These are phyloP conservation scores for Crithidia fasciculata DNA, from an alignment of 208 protist species.

Conservation along the genomic window DNA sequence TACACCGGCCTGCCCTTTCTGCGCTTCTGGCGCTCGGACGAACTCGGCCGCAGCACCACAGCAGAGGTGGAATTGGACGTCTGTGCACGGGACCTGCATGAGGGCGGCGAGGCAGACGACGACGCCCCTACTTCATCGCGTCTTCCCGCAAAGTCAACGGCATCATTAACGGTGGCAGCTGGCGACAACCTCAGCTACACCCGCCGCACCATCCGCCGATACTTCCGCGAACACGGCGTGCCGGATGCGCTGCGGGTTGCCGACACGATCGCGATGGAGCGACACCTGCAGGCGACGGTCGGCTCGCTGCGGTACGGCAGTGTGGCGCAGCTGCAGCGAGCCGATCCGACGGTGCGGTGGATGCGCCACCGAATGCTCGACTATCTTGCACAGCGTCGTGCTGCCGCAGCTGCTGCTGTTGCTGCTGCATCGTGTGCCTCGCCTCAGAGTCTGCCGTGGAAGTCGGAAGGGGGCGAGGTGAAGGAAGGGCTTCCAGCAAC, in stretches of 20 bases:
- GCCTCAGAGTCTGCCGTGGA: background rate
- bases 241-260: constrained; percentile 52
- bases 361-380: constrained; percentile 45
- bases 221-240: constrained; percentile 67
- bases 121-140: too few relatives aligned
- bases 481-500: too few relatives aligned
- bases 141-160: too few relatives aligned
- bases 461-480: background rate
- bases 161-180: background rate
- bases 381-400: constrained; percentile 28
- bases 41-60: constrained; percentile 45
- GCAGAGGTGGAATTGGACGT: constrained; percentile 70
- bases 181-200: constrained; percentile 62
- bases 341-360: constrained; percentile 45
- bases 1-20: constrained; percentile 5
- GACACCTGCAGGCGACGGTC: constrained; percentile 21
- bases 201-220: constrained; percentile 46
- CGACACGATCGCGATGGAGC: constrained; percentile 46
- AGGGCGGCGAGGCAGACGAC: background rate
- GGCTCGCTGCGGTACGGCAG: constrained; percentile 38
- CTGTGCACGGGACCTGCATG: constrained; percentile 19
- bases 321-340: constrained; percentile 51
- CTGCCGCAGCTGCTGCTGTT: background rate
- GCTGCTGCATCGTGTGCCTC: background rate
- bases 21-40: constrained; percentile 31